phyloP scores from a whole-genome alignment of 805 yeast genomes.

The Lachancea mirantina region DNA sequence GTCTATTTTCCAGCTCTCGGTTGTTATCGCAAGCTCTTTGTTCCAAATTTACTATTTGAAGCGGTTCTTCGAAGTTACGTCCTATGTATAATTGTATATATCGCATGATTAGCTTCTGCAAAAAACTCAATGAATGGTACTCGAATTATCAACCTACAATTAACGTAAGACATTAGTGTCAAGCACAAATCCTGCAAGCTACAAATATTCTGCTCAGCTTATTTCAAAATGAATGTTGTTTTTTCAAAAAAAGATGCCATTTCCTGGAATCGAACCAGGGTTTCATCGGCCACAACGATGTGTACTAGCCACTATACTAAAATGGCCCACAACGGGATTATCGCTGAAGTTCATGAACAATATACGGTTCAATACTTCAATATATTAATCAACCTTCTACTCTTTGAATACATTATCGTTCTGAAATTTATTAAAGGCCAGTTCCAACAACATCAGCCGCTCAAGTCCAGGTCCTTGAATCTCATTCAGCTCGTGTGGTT shows the following conservation, averaged over 20 bases:
- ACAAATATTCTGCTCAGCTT: no score
- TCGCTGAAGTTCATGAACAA: no score
- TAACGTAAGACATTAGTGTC: background rate
- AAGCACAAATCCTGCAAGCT: no score
- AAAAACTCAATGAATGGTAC: background rate
- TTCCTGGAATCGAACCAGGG: conserved; percentile 35
- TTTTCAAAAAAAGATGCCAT: conserved; percentile 30
- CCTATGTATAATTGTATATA: conserved; percentile 50
- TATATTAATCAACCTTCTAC: no score
- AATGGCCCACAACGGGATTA: no score
- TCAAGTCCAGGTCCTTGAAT: no score
- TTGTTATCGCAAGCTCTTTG: conserved; percentile 77
- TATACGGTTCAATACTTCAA: no score
- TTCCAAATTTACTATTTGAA: conserved; percentile 93
- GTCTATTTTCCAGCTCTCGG: conserved; percentile 85
- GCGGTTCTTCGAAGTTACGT: conserved; percentile 91
- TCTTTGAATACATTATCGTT: no score
- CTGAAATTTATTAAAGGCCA: no score
- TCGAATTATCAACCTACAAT: conserved; percentile 1
- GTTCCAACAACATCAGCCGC: no score
- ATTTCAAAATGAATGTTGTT: no score
- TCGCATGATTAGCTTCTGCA: background rate
- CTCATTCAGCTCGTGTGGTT: no score
- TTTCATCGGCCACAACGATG: conserved; percentile 35
- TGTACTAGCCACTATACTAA: conserved; percentile 36